phyloP scores from a whole-genome alignment of 768 basidiomycete species.

The Tylopilus sp. region DNA sequence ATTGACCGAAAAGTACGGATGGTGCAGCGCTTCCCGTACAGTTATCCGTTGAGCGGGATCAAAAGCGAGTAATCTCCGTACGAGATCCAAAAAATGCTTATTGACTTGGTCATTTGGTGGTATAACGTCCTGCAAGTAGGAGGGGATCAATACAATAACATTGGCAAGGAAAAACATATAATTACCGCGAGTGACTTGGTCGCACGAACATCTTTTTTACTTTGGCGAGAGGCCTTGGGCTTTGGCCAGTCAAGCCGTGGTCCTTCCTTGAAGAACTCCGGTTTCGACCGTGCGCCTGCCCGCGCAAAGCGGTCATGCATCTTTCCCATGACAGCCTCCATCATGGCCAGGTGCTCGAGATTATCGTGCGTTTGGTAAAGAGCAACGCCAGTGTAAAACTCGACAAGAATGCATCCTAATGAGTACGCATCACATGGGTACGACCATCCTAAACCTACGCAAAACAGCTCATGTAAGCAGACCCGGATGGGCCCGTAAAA shows the following conservation, averaged over 20 bases:
- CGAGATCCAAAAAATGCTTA: conserved; percentile 81
- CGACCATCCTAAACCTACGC: conserved; percentile 92
- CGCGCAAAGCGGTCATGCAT: conserved; percentile 88
- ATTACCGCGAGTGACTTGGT: conserved; percentile 73
- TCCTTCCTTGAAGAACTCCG: conserved; percentile 91
- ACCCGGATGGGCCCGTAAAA: conserved; percentile 14
- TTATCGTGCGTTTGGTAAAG: conserved; percentile 99
- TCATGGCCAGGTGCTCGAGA: conserved; percentile 98
- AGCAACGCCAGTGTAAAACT: conserved; percentile 96
- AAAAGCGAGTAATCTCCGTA: conserved; percentile 82
- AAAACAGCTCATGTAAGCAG: conserved; percentile 8
- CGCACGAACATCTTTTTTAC: conserved; percentile 89
- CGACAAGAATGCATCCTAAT: conserved; percentile 96
- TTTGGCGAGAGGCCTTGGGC: conserved; percentile 81
- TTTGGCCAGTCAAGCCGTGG: conserved; percentile 90
- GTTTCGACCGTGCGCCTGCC: conserved; percentile 71
- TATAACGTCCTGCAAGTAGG: conserved; percentile 69
- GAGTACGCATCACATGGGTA: conserved; percentile 99
- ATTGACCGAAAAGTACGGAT: conserved; percentile 77
- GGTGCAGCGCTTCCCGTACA: conserved; percentile 82
- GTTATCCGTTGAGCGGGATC: conserved; percentile 87
- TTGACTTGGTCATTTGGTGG: conserved; percentile 71
- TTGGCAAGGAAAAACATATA: conserved; percentile 22
- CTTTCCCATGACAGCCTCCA: conserved; percentile 99
- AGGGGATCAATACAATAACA: conserved; percentile 1